phyloP scores from a whole-genome alignment of 495 filamentous ascomycete species.

The Hypoxylon intermedium region DNA sequence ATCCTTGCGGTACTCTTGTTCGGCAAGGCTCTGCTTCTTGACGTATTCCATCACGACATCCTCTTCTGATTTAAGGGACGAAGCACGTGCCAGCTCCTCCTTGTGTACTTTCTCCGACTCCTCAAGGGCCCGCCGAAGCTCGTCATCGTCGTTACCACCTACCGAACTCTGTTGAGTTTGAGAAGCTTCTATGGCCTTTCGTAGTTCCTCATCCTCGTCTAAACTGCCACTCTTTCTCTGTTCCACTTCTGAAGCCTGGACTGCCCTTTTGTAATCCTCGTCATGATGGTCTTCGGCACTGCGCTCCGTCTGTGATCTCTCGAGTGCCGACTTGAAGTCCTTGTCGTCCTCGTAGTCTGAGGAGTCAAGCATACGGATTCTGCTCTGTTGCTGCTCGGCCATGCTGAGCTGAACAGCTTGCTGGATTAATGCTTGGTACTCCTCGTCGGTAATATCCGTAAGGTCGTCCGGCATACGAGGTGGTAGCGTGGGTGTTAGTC shows the following conservation, averaged over 20 bases:
- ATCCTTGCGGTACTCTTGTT: conserved; percentile 60
- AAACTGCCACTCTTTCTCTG: conserved; percentile 19
- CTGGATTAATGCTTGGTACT: conserved; percentile 64
- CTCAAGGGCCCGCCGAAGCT: conserved; percentile 53
- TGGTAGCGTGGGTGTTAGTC: conserved; percentile 28
- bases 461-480: conserved; percentile 39
- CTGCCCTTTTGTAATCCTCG: conserved; percentile 42
- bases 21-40: conserved; percentile 76
- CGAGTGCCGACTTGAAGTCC: conserved; percentile 42
- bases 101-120: conserved; percentile 53
- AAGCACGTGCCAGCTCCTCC: conserved; percentile 50
- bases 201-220: conserved; percentile 56
- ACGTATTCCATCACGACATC: conserved; percentile 77
- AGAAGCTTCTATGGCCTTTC: conserved; percentile 56
- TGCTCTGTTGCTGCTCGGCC: conserved; percentile 46
- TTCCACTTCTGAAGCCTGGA: conserved; percentile 36
- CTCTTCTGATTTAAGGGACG: conserved; percentile 65
- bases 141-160: conserved; percentile 51
- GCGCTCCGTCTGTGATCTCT: conserved; percentile 28
- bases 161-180: conserved; percentile 26
- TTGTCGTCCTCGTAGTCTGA: conserved; percentile 49
- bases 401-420: conserved; percentile 65
- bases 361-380: conserved; percentile 47
- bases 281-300: conserved; percentile 15
- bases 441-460: conserved; percentile 53